Conservation (phyloP, 441 rosid genomes). For the Melastoma candidum region DNA sequence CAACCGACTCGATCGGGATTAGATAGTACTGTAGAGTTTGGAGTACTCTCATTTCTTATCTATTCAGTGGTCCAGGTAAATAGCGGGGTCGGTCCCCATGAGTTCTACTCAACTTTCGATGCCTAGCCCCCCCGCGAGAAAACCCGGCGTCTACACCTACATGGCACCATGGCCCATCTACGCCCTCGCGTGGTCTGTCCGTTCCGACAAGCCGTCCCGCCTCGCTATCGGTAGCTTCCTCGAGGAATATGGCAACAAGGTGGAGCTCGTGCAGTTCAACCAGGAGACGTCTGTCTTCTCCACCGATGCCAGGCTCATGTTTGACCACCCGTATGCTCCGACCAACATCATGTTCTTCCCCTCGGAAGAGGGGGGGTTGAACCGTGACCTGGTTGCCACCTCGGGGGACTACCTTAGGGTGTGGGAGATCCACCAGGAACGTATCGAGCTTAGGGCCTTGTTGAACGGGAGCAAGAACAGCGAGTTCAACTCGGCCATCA, state of each 20-base stretch:
- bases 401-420: conserved; percentile 49
- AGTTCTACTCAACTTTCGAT: conserved; percentile 12
- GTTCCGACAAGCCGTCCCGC: conserved; percentile 26
- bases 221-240: conserved; percentile 47
- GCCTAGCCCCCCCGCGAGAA: conserved; percentile 24
- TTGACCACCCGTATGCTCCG: conserved; percentile 52
- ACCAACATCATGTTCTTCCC: conserved; percentile 52
- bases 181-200: conserved; percentile 45
- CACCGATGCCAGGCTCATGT: conserved; percentile 29
- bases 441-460: conserved; percentile 32
- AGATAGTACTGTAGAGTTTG: too few relatives aligned
- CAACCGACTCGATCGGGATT: too few relatives aligned
- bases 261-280: conserved; percentile 40
- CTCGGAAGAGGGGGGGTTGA: conserved; percentile 21
- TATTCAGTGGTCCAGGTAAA: too few relatives aligned
- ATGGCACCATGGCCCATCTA: conserved; percentile 37
- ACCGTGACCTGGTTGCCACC: conserved; percentile 35
- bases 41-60: too few relatives aligned
- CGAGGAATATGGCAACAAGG: conserved; percentile 39
- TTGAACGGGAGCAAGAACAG: conserved; percentile 33
- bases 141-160: conserved; percentile 33
- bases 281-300: conserved; percentile 26
- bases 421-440: conserved; percentile 41
- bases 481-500: conserved; percentile 36
- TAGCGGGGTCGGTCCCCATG: not conserved